Percentiles rank a stretch among this genome's conserved stretches.
phyloP scores from a whole-genome alignment of 1,139 yeast species.

The Geotrichum candidum region DNA sequence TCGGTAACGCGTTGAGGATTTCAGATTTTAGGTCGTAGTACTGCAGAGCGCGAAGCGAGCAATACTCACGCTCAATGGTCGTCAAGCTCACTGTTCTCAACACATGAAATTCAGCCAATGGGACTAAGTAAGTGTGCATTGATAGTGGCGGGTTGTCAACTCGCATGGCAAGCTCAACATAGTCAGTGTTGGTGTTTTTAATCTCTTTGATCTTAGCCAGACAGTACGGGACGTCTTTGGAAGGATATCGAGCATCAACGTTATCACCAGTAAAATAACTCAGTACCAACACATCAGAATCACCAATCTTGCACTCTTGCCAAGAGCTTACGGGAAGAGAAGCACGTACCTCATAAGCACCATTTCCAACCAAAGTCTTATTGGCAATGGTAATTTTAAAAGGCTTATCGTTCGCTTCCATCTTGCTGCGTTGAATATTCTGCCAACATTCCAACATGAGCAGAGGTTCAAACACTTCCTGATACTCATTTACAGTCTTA shows the following conservation, averaged over 20 bases:
- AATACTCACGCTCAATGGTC: constrained; percentile 87
- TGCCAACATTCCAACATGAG: constrained; percentile 92
- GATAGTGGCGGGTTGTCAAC: constrained; percentile 42
- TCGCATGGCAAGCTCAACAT: constrained; percentile 67
- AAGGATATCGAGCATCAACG: constrained; percentile 18
- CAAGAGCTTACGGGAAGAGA: constrained; percentile 53
- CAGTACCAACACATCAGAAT: constrained; percentile 71
- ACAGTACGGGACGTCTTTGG: constrained; percentile 41
- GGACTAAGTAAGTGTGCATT: constrained; percentile 11
- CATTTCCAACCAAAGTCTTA: constrained; percentile 18
- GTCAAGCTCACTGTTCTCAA: constrained; percentile 69
- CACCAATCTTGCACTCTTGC: constrained; percentile 53
- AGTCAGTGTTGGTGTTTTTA: constrained; percentile 52
- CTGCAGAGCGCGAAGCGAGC: constrained; percentile 73
- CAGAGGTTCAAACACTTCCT: constrained; percentile 66
- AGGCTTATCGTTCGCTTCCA: constrained; percentile 57
- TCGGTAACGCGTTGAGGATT: constrained; percentile 63
- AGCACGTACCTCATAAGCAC: constrained; percentile 70
- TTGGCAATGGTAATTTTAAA: constrained; percentile 39
- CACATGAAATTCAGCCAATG: constrained; percentile 44
- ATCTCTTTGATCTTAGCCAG: constrained; percentile 74
- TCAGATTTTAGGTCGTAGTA: constrained; percentile 67
- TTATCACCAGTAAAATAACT: constrained; percentile 41
- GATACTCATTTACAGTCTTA: constrained; percentile 55
- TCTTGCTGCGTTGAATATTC: constrained; percentile 67